Percentiles rank a stretch among this genome's conserved stretches.
Conservation (phyloP, 495 filamentous ascomycete genomes). For the Penicilliopsis zonata region DNA sequence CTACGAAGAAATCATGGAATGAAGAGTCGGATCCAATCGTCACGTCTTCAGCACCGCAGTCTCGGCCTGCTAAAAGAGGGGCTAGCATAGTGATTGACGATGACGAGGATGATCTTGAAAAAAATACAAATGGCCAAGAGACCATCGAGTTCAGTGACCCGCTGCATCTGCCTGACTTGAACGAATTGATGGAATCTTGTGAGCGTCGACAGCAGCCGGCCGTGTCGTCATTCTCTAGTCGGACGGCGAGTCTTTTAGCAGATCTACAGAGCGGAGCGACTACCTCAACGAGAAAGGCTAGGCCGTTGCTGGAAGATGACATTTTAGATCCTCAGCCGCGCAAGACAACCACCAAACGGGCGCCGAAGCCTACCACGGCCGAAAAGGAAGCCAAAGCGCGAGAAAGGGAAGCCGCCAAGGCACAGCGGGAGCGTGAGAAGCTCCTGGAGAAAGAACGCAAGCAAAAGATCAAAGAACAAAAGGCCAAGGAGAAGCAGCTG, state of each 20-base stretch:
- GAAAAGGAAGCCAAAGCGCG: slow-evolving; percentile 44
- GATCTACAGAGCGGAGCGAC: slow-evolving; percentile 11
- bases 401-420: slow-evolving; percentile 36
- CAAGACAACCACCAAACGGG: slow-evolving; percentile 10
- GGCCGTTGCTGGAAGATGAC: slow-evolving; percentile 1
- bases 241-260: slow-evolving; percentile 29
- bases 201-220: slow-evolving; percentile 1
- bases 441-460: slow-evolving; percentile 39
- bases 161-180: slow-evolving; percentile 15
- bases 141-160: slow-evolving; percentile 30
- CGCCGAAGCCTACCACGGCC: slow-evolving; percentile 20
- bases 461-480: slow-evolving; percentile 38
- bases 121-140: slow-evolving; percentile 7
- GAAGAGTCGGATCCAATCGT: slow-evolving; percentile 40
- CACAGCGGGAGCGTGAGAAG: slow-evolving; percentile 30
- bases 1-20: too few relatives aligned
- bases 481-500: slow-evolving; percentile 49
- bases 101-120: slow-evolving; percentile 18
- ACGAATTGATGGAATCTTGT: slow-evolving; percentile 13
- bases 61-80: slow-evolving; percentile 5
- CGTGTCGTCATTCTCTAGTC: slow-evolving; percentile 16
- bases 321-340: too few relatives aligned
- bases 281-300: slow-evolving; percentile 2
- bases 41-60: slow-evolving; percentile 33
- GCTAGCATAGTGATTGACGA: slow-evolving; percentile 24